A percentile compares a stretch with the other conserved stretches of the same genome.
phyloP scores from a whole-genome alignment of 352 stramenopile genomes.

The Globisporangium solare region DNA sequence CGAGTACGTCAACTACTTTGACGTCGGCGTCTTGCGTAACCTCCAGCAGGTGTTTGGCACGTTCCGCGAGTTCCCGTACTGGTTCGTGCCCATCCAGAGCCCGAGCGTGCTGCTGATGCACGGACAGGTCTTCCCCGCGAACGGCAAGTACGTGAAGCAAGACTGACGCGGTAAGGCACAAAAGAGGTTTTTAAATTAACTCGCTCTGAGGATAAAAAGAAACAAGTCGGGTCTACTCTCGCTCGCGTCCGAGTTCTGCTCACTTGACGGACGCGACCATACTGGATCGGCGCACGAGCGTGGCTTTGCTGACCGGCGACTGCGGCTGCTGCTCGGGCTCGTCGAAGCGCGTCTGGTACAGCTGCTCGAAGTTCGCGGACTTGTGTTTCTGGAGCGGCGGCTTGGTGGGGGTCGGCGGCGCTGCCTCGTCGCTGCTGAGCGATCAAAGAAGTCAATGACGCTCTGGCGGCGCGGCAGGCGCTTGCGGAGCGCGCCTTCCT shows the following conservation, averaged over 20 bases:
- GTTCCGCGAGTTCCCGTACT: constrained; percentile 50
- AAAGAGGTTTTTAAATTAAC: background rate
- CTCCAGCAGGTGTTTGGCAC: constrained; percentile 75
- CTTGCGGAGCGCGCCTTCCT: constrained; percentile 38
- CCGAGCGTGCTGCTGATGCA: constrained; percentile 42
- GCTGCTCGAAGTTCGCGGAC: constrained; percentile 29
- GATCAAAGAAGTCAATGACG: constrained; percentile 48
- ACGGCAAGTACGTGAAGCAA: constrained; percentile 41
- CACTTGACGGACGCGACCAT: constrained; percentile 11
- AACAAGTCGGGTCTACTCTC: background rate
- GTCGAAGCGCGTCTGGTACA: constrained; percentile 70
- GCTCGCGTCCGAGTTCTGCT: background rate
- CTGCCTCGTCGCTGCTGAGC: background rate
- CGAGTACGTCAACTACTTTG: constrained; percentile 80
- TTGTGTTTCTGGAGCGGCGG: constrained; percentile 10
- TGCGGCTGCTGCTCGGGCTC: constrained; percentile 7
- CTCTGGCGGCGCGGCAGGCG: constrained; percentile 39
- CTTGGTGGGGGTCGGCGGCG: background rate
- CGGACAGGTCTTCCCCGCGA: constrained; percentile 48
- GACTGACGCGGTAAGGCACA: constrained; percentile 25
- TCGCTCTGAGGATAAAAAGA: too few relatives aligned
- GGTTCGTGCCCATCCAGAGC: constrained; percentile 66
- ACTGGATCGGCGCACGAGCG: constrained; percentile 19
- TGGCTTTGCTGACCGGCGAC: constrained; percentile 4
- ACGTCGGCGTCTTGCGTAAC: constrained; percentile 69